These are phyloP conservation scores for Aspergillus fructus DNA, from an alignment of 2,329 filamentous ascomycete species.

Conservation along the genomic window DNA sequence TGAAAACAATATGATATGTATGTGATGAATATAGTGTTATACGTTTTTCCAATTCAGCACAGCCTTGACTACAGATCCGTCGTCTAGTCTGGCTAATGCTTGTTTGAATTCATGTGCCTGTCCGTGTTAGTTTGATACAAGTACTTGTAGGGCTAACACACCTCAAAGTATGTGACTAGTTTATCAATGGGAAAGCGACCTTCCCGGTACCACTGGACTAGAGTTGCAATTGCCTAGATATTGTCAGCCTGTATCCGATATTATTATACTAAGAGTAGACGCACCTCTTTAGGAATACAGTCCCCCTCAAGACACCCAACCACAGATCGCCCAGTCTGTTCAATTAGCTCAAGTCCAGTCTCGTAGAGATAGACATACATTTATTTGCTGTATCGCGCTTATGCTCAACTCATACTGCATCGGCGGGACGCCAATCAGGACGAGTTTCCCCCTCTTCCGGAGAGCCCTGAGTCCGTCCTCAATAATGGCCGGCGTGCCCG, in stretches of 20 bases:
- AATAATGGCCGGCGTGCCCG: constrained; percentile 19
- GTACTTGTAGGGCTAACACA: neutral
- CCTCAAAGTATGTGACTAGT: constrained; percentile 15
- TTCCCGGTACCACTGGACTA: constrained; percentile 22
- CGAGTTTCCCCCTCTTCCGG: constrained; percentile 48
- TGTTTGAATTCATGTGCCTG: constrained; percentile 5
- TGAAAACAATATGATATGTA: neutral
- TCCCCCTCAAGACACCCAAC: constrained; percentile 21
- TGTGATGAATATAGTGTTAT: neutral
- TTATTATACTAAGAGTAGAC: neutral
- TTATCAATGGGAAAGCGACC: constrained; percentile 18
- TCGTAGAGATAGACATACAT: constrained; percentile 5
- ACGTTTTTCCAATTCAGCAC: constrained; percentile 2
- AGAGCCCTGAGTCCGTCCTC: constrained; percentile 19
- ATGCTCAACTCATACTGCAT: constrained; percentile 22
- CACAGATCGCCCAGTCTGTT: constrained; percentile 16
- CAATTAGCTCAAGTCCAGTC: neutral
- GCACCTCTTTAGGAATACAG: constrained; percentile 12
- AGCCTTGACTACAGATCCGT: constrained; percentile 7
- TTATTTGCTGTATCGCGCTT: neutral
- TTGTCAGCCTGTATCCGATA: neutral
- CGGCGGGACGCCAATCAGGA: constrained; percentile 52
- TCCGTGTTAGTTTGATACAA: neutral
- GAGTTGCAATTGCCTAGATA: constrained; percentile 14
- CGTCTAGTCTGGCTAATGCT: constrained; percentile 1